Evolutionary conservation across 2,329 filamentous ascomycete species (phyloP).

Genomic region (Cladorrhinum sp.): DNA sequence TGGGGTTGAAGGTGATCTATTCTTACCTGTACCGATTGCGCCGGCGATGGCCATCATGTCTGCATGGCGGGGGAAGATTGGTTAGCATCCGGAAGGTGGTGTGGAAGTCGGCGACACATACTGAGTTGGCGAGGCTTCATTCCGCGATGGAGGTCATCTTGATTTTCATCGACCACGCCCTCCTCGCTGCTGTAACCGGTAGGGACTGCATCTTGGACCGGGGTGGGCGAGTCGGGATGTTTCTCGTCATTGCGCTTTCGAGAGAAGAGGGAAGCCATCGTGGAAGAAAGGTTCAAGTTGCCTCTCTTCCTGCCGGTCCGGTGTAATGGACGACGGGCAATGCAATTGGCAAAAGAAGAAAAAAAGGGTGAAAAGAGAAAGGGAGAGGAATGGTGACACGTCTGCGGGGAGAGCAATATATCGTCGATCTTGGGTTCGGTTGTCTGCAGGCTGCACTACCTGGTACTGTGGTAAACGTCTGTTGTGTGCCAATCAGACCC

Average conservation of each 20-base stretch:
- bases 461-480: too few species aligned
- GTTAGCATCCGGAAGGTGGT: background rate
- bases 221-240: slow-evolving; percentile 10
- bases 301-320: background rate
- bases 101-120: slow-evolving; percentile 4
- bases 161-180: slow-evolving; percentile 21
- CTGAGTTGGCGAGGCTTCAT: slow-evolving; percentile 33
- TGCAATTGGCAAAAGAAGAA: background rate
- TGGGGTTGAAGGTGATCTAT: background rate
- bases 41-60: slow-evolving; percentile 40
- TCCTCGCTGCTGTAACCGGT: slow-evolving; percentile 20
- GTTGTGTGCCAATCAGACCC: background rate
- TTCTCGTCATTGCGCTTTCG: slow-evolving; percentile 23
- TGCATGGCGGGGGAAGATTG: slow-evolving; percentile 1
- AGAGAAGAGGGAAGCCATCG: slow-evolving; percentile 16
- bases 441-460: background rate
- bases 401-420: background rate
- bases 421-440: background rate
- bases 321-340: too few species aligned
- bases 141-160: slow-evolving; percentile 31
- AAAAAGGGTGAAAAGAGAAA: background rate
- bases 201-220: slow-evolving; percentile 7
- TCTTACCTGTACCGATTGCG: slow-evolving; percentile 34
- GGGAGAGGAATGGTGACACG: background rate
- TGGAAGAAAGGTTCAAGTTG: background rate